Base-by-base conservation (phyloP, 805 yeast species). In the Henningerozyma blattae region DNA sequence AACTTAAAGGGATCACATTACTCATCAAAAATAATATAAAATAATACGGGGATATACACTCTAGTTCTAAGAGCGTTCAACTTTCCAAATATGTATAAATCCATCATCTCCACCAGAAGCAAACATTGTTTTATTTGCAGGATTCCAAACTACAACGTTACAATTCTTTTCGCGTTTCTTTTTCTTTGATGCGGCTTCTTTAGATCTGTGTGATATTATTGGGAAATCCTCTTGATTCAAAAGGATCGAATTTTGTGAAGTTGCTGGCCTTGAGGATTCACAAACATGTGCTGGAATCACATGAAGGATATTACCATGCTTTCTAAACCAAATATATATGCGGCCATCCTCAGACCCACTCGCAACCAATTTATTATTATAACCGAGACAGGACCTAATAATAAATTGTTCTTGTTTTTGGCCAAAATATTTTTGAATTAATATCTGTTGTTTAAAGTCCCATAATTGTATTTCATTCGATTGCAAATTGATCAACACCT, bases 71-170 rank as follows among this genome's bases (percentile, higher is more conserved):
- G n/a, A n/a, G n/a, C 14, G 12, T 15, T 24, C 27, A 12, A 55
- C 50, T n/a, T 72, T 76, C 86, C 85, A 80, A 5, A 84, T 65
- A 37, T 75, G 73, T 3, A 84, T 77, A 7, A 66, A 56, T 15
- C 70, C 67, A 52, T 87, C 95, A 54, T 86, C 95, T 13, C 94
- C 84, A 27, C 85, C 86, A 15, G 89, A 76, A 5, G 85, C 91
- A 72, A 87, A 77, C 56, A 77, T 58, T 10, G 54, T 47, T 33
- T 59, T 56, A 27, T 57, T 44, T 1, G 41, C 46, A 1, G 73
- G 68, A 43, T 73, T 76, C 87, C 91, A 85, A 38, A 78, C 75
- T 2, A 85, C 91, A 30, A 82, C 73, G 50, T 83, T 86, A 42
- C 89, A 81, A 38, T 52, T 55, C 28, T 47, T 50, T 4, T 54